Base-by-base conservation (phyloP, 352 stramenopile genomes). In the Phytophthora quininea region DNA sequence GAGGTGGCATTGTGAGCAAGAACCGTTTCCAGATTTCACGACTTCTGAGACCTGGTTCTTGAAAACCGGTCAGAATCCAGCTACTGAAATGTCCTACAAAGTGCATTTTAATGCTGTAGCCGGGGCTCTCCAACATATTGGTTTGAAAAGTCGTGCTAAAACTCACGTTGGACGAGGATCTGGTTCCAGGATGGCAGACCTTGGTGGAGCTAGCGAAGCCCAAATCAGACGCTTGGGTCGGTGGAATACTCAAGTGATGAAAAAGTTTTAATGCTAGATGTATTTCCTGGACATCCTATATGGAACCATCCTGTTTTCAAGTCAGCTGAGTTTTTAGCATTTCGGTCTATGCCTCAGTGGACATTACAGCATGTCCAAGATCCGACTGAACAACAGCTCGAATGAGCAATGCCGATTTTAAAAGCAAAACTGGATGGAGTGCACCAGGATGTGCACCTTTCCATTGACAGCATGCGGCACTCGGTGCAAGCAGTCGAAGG, bases 171-270 rank as follows among this genome's bases (percentile, higher is more conserved):
- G 35, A 40, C 6, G 35, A 15, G 40, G 40, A 24, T 47, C 10
- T 47, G 40, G 9, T 47, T 47, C 40, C 40, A 47, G 40, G 40
- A 47, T 47, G 40, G 40, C 40, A 47, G 15, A 47, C 19, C 40
- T 47, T n/a, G 40, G 40, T 15, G 40, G 40, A 6, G 40, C 40
- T 47, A 47, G 40, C 19, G 40, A 47, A n/a, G 40, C 15, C 19
- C 15, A 47, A n/a, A 47, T 47, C 40, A 47, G 40, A 47, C 40
- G 40, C 40, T 47, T 47, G 40, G 40, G 40, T 47, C 15, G 15
- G 9, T 47, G 40, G 40, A 47, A 47, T 47, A 47, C 40, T 8
- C 40, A 47, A 47, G 40, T 14, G 19, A 47, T 24, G 40, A n/a
- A 27, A 14, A 24, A 47, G 40, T 47, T 8, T 47, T 47, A 47